Evolutionary conservation across 2,329 filamentous ascomycete genomes (phyloP), one percentile per base, ranked within the genome.

Genomic region (Fonsecaea pedrosoi): DNA sequence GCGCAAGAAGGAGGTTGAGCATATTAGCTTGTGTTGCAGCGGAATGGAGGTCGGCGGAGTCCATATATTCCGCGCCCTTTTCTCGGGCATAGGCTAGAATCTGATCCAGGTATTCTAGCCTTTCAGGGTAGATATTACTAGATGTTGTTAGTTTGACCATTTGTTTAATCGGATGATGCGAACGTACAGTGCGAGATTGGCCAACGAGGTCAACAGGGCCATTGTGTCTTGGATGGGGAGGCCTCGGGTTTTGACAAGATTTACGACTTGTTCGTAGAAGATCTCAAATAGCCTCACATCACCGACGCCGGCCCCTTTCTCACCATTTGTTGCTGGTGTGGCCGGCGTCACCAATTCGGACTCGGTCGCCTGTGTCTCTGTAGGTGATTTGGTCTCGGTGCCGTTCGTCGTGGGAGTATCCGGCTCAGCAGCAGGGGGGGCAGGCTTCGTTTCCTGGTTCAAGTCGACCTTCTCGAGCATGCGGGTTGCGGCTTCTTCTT

Each of bases 181-280:
- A 35, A 61, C 59, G 37, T 75, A 85, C 82, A 99, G 85, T 9
- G 96, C 93, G 64, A 99, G 86, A 73, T 98, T 98, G 45, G 91
- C 89, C 48, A 99, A 84, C 4, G 95, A 99, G n/a, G 96, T 94
- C 54, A 98, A 84, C 50, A 99, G 82, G 9, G 94, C 95, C 73
- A 97, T 95, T 18, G 92, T 96, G 77, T 99, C 96, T 78, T 96
- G 93, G 71, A 99, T 94, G 0, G 94, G 91, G 60, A 99, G 84
- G 72, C 92, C 90, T 75, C 97, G 92, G 60, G 91, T 92, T 79
- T 93, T 94, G 69, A 98, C 94, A 60, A 99, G 83, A 74, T 94
- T 94, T 76, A 96, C 91, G 69, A 98, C 95, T 78, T 98, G 95
- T 60, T 93, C 90, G 75, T 98, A 96, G 84, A 98, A 99, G 67